A percentile compares a stretch with the other conserved stretches of the same genome.
These are phyloP conservation scores for Penicillium maclennaniae DNA, from an alignment of 495 filamentous ascomycete genomes.

Conservation along the genomic window DNA sequence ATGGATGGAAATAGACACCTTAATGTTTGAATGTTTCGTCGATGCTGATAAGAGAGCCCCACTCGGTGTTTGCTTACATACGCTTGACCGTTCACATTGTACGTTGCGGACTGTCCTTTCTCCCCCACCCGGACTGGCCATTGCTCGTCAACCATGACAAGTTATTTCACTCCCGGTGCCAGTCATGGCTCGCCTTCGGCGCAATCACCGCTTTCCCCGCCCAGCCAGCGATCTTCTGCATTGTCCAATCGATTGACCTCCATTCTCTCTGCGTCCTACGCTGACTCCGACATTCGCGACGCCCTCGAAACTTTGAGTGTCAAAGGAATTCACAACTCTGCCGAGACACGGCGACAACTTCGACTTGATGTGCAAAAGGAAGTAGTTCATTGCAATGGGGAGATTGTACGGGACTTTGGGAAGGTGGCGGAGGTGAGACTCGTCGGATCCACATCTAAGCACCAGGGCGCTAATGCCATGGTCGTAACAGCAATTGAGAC, in stretches of 20 bases:
- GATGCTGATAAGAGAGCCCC: conserved; percentile 22
- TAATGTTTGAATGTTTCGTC: conserved; percentile 8
- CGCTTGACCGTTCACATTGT: too few species aligned
- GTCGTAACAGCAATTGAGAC: conserved; percentile 68
- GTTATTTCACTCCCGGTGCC: conserved; percentile 35
- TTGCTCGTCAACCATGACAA: conserved; percentile 34
- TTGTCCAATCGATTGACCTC: conserved; percentile 72
- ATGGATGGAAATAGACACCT: background rate
- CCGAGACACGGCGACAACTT: conserved; percentile 74
- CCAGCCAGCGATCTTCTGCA: conserved; percentile 52
- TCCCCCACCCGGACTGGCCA: conserved; percentile 12
- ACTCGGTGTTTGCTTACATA: too few species aligned
- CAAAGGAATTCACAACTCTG: conserved; percentile 65
- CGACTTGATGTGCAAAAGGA: conserved; percentile 86
- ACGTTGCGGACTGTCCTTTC: conserved; percentile 18
- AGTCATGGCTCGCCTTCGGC: conserved; percentile 29
- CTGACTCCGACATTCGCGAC: conserved; percentile 87
- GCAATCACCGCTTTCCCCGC: conserved; percentile 34
- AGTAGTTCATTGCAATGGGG: conserved; percentile 88
- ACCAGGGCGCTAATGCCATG: conserved; percentile 7
- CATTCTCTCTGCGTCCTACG: conserved; percentile 87
- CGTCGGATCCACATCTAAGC: background rate
- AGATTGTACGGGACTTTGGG: conserved; percentile 86
- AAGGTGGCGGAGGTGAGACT: conserved; percentile 78
- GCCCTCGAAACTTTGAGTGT: conserved; percentile 74